phyloP scores from a whole-genome alignment of 192 early-diverging fungal species.

The Chytriomyces sp. region DNA sequence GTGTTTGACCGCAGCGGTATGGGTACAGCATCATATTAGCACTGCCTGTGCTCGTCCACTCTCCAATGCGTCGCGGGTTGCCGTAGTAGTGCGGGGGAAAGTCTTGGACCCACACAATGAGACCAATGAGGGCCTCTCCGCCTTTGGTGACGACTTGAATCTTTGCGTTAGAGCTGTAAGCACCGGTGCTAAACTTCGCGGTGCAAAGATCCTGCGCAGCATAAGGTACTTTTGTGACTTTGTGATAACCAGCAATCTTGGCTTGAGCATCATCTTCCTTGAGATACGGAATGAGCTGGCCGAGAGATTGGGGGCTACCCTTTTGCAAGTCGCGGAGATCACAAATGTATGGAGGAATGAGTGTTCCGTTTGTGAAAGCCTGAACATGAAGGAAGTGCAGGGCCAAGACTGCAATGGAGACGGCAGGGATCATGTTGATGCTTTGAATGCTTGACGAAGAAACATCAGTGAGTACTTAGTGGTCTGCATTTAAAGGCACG shows the following conservation, averaged over 20 bases:
- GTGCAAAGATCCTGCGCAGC: slow-evolving; percentile 27
- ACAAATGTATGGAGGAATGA: slow-evolving; percentile 28
- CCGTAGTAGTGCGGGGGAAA: background rate
- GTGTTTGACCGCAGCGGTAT: slow-evolving; percentile 17
- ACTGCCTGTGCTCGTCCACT: slow-evolving; percentile 6
- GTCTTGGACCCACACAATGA: slow-evolving; percentile 32
- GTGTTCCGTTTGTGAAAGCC: slow-evolving; percentile 29
- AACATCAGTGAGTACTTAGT: too few relatives aligned
- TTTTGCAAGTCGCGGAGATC: slow-evolving; percentile 14
- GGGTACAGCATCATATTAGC: slow-evolving; percentile 29
- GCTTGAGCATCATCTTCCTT: background rate
- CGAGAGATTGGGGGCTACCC: slow-evolving; percentile 23
- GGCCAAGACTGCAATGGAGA: too few relatives aligned
- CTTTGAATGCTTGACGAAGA: too few relatives aligned
- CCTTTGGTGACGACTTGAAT: background rate
- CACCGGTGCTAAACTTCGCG: background rate
- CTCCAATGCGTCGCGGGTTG: slow-evolving; percentile 6
- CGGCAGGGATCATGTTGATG: too few relatives aligned
- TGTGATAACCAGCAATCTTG: slow-evolving; percentile 8
- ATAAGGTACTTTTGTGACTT: background rate
- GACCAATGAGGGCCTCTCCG: slow-evolving; percentile 6
- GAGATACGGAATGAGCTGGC: slow-evolving; percentile 16
- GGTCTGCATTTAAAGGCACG: too few relatives aligned
- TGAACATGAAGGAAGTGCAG: too few relatives aligned
- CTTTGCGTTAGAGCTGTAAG: background rate